Percentiles rank a stretch among this genome's conserved stretches.
Evolutionary conservation across 2,329 filamentous ascomycete genomes (phyloP).

Genomic region (Colletotrichum sublineola): DNA sequence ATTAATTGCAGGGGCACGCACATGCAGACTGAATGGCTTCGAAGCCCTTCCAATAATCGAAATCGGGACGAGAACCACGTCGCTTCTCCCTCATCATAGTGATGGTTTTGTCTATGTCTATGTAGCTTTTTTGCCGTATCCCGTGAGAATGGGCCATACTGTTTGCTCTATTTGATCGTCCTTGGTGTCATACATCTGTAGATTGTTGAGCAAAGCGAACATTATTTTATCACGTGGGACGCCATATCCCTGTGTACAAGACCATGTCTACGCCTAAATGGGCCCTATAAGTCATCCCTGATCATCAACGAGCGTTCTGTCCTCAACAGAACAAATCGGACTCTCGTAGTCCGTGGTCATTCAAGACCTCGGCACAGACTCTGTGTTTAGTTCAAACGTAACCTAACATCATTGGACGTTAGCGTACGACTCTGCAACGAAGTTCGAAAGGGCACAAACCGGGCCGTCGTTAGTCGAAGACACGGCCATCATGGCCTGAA

Average conservation of each 20-base stretch:
- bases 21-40: not conserved
- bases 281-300: not conserved
- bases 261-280: not conserved
- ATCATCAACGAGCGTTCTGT: not conserved
- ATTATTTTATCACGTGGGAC: not conserved
- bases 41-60: not conserved
- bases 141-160: not conserved
- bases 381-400: conserved; percentile 42
- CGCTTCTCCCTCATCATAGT: not conserved
- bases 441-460: conserved; percentile 53
- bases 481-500: conserved; percentile 99
- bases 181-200: not conserved
- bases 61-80: not conserved
- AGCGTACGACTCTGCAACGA: not conserved
- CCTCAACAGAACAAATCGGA: not conserved
- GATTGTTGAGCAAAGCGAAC: not conserved
- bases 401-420: conserved; percentile 31
- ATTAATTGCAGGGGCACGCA: not conserved
- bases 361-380: conserved; percentile 3
- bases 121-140: not conserved
- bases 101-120: not conserved
- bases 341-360: not conserved
- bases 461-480: conserved; percentile 88
- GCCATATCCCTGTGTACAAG: not conserved
- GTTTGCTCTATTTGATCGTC: not conserved